phyloP scores from a whole-genome alignment of 2,329 filamentous ascomycete genomes.

The Trichophyton rubrum region DNA sequence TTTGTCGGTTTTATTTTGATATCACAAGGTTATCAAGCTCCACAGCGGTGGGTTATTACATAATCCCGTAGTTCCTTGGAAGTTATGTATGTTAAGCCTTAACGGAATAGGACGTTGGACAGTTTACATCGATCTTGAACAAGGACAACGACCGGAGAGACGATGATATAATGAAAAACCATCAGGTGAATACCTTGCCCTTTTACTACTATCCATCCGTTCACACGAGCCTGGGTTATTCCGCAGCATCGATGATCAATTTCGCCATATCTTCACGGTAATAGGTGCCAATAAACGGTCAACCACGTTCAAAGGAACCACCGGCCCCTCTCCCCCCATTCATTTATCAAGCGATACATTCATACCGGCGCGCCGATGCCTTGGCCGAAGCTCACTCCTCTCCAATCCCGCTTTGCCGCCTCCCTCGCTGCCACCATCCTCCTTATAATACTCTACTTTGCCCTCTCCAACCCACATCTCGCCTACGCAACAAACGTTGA shows the following conservation, averaged over 20 bases:
- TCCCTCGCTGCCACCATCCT: constrained; percentile 51
- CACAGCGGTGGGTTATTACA: neutral
- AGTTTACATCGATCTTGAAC: neutral
- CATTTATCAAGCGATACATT: neutral
- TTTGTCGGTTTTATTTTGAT: neutral
- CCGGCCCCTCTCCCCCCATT: neutral
- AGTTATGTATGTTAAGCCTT: neutral
- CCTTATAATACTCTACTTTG: constrained; percentile 48
- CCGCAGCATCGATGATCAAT: neutral
- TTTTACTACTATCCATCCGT: neutral
- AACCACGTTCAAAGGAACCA: constrained; percentile 30
- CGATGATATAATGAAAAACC: neutral
- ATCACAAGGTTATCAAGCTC: neutral
- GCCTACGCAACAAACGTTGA: constrained; percentile 50
- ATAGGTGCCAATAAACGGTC: constrained; percentile 41
- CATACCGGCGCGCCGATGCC: constrained; percentile 24
- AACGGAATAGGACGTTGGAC: neutral
- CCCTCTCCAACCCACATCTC: constrained; percentile 46
- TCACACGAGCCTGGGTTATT: neutral
- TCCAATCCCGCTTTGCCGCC: constrained; percentile 60
- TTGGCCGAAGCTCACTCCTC: constrained; percentile 45
- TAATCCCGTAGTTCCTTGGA: neutral
- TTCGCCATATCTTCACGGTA: neutral
- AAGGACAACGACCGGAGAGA: neutral
- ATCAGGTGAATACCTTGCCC: neutral